Evolutionary conservation across 2,329 filamentous ascomycete genomes (phyloP), one percentile per base, ranked within the genome.

Genomic region (Penicillium frequentans): DNA sequence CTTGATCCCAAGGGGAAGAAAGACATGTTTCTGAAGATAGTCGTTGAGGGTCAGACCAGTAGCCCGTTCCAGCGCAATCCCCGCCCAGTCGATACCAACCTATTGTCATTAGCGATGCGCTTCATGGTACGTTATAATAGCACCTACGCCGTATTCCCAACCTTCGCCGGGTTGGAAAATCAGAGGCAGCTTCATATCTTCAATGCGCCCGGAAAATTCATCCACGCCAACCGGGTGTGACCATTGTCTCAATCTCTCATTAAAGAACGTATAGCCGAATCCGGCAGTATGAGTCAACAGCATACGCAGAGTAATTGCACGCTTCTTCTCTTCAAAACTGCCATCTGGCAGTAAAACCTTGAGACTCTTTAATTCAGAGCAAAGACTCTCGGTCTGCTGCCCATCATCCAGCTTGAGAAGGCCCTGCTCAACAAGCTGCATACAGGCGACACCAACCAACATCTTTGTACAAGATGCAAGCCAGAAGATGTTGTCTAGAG

Each of bases 151-250:
- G 23, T 89, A 89, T 55, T 84, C 79, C 83, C 84, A 90, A 3
- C 75, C 75, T 23, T 81, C 79, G 0, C 86, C 86, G 0, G 87
- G 87, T 61, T 90, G 85, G 61, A 86, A 85, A 1, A 88, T 68
- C 16, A 90, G 70, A 1, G 86, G 83, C 55, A 73, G 67, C 35
- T 79, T 64, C 44, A 87, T 74, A 24, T 84, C 85, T 31, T 77
- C 75, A 16, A 79, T 65, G 6, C 82, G 75, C 0, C 82, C 82
- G 0, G 79, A 80, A 63, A 88, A 84, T 65, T 88, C 86, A 54
- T 88, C 83, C 5, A 80, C 65, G 0, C 84, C 83, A 0, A 74
- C 70, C 0, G 84, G 84, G 13, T 76, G 72, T 1, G 72, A 73
- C 70, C 75, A 82, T 14, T 84, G 72, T 16, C 78, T 65, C 26